Conservation (phyloP, 2,329 filamentous ascomycete genomes). For the Aspergillus sp. region DNA sequence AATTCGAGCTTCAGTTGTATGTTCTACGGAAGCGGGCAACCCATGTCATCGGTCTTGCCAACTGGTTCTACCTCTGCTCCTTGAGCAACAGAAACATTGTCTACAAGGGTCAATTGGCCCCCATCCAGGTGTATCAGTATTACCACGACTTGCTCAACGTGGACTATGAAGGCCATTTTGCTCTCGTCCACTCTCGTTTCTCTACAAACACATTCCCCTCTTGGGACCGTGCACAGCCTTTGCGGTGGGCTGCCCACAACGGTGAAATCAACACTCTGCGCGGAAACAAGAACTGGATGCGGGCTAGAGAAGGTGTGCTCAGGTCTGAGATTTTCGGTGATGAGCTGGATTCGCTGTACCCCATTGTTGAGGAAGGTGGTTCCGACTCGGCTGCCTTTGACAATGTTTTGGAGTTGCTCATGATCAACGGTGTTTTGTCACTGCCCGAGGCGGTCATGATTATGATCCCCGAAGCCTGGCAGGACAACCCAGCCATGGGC, state of each 20-base stretch:
- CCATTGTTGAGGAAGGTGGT: conserved; percentile 92
- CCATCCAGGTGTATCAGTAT: conserved; percentile 95
- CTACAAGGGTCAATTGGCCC: conserved; percentile 94
- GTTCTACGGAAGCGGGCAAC: conserved; percentile 91
- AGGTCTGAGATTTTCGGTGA: conserved; percentile 89
- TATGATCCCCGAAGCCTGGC: conserved; percentile 98
- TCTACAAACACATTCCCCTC: conserved; percentile 98
- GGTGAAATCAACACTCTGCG: conserved; percentile 97
- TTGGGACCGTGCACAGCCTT: conserved; percentile 93
- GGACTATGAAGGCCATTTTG: conserved; percentile 96
- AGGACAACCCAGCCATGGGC: conserved; percentile 88
- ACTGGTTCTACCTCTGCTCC: conserved; percentile 98
- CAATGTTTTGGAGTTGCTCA: conserved; percentile 89
- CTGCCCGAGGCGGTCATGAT: conserved; percentile 96
- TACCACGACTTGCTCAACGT: conserved; percentile 96
- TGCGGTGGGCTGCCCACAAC: conserved; percentile 96
- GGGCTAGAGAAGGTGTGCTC: conserved; percentile 90
- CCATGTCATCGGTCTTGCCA: conserved; percentile 89
- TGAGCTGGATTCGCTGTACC: conserved; percentile 84
- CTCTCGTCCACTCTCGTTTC: conserved; percentile 93
- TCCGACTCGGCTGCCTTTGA: conserved; percentile 97
- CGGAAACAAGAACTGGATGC: conserved; percentile 99
- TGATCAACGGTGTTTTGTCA: conserved; percentile 92
- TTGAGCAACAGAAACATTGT: conserved; percentile 98
- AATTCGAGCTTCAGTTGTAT: conserved; percentile 91